Conservation (phyloP, 495 filamentous ascomycete genomes). For the Talaromyces ruber region DNA sequence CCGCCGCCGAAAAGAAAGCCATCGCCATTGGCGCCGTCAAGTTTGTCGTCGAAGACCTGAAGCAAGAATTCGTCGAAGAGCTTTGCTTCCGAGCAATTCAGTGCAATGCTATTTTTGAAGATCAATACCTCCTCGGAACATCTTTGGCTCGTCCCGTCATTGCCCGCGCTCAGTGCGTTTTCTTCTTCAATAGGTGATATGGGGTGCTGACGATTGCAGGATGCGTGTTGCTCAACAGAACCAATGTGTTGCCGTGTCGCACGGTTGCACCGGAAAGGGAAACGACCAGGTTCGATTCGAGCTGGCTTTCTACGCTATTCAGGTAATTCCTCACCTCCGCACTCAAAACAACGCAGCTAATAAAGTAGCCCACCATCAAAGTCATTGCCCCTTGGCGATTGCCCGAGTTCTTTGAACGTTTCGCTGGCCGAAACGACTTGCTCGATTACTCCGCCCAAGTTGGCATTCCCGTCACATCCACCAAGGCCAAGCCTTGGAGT, state of each 20-base stretch:
- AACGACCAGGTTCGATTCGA: slow-evolving; percentile 69
- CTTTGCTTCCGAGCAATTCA: slow-evolving; percentile 81
- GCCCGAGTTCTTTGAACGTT: slow-evolving; percentile 73
- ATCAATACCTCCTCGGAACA: slow-evolving; percentile 69
- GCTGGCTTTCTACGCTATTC: slow-evolving; percentile 63
- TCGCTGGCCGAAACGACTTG: slow-evolving; percentile 77
- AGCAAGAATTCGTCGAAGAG: slow-evolving; percentile 73
- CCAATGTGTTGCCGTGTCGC: slow-evolving; percentile 2
- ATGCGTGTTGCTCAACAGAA: slow-evolving; percentile 19
- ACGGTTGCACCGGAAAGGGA: slow-evolving; percentile 9
- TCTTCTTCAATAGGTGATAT: slow-evolving; percentile 21
- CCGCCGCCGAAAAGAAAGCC: slow-evolving; percentile 49
- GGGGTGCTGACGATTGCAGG: slow-evolving; percentile 19
- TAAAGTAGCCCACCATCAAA: slow-evolving; percentile 65
- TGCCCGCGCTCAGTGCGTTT: slow-evolving; percentile 65
- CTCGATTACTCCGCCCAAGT: slow-evolving; percentile 75
- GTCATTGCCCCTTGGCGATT: slow-evolving; percentile 87
- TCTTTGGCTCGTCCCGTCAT: slow-evolving; percentile 83
- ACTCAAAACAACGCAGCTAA: slow-evolving; percentile 12
- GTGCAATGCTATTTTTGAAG: slow-evolving; percentile 85
- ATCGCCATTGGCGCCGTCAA: slow-evolving; percentile 29
- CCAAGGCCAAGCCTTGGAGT: slow-evolving; percentile 78
- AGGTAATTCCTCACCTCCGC: slow-evolving; percentile 40
- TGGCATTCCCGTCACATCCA: slow-evolving; percentile 78
- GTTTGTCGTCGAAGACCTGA: slow-evolving; percentile 43